These are phyloP conservation scores for Tremellales sp. DNA, from an alignment of 1,284 basidiomycete species.

Conservation along the genomic window DNA sequence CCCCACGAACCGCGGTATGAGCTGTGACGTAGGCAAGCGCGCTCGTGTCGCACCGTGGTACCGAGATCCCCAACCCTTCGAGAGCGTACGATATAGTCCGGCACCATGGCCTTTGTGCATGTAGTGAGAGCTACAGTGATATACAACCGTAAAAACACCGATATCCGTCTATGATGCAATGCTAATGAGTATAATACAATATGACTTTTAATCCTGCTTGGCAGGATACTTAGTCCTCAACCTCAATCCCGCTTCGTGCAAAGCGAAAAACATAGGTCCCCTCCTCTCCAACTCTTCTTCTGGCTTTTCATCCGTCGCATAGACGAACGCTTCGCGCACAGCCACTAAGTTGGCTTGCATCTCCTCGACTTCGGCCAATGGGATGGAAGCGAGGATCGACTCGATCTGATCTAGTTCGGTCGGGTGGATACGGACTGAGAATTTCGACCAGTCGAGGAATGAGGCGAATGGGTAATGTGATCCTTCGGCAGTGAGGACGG, in stretches of 20 bases:
- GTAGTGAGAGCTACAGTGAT: too few species aligned
- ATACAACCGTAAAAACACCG: too few species aligned
- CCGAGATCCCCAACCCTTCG: too few species aligned
- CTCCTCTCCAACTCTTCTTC: slow-evolving; percentile 41
- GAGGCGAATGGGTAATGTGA: slow-evolving; percentile 50
- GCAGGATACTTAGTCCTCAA: slow-evolving; percentile 44
- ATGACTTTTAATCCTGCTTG: too few species aligned
- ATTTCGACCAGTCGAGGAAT: slow-evolving; percentile 50
- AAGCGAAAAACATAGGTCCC: slow-evolving; percentile 49
- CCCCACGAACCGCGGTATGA: too few species aligned
- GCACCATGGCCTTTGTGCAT: too few species aligned
- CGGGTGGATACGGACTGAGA: slow-evolving; percentile 49
- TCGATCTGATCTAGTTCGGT: slow-evolving; percentile 50
- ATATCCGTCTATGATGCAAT: too few species aligned
- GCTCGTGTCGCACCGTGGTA: too few species aligned
- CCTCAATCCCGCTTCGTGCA: slow-evolving; percentile 48
- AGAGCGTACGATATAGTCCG: too few species aligned
- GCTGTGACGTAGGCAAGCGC: too few species aligned
- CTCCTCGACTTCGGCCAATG: slow-evolving; percentile 42
- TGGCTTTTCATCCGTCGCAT: slow-evolving; percentile 42
- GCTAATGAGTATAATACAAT: too few species aligned
- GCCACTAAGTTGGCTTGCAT: slow-evolving; percentile 49
- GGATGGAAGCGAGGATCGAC: slow-evolving; percentile 45
- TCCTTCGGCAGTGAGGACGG: slow-evolving; percentile 50
- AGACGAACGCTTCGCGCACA: slow-evolving; percentile 51